A percentile compares a stretch with the other conserved stretches of the same genome.
Conservation (phyloP, 768 basidiomycete species). For the Phaffia australis region DNA sequence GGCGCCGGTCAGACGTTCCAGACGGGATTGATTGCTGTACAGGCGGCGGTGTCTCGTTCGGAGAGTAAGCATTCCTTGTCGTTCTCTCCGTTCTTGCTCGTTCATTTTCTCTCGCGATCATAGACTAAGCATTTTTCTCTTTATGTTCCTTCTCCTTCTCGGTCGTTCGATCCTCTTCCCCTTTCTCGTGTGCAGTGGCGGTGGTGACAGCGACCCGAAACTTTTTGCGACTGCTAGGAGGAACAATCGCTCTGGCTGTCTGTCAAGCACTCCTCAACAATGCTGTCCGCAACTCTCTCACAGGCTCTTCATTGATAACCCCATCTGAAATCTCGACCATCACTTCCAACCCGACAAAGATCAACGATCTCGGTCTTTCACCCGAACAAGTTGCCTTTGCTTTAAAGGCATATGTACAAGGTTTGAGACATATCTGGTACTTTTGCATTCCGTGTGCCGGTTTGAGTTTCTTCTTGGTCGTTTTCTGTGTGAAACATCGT, state of each 20-base stretch:
- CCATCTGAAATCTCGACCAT: conserved; percentile 23
- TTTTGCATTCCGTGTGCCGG: conserved; percentile 51
- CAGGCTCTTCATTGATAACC: conserved; percentile 44
- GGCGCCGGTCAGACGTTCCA: conserved; percentile 45
- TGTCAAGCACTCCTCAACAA: conserved; percentile 50
- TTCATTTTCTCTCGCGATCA: background rate
- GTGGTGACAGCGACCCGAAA: conserved; percentile 10
- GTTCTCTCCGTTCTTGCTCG: background rate
- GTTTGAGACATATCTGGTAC: conserved; percentile 53
- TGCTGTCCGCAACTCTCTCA: conserved; percentile 27
- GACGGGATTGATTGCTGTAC: background rate
- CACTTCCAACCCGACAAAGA: conserved; percentile 25
- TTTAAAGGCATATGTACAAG: conserved; percentile 48
- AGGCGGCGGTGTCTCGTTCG: background rate
- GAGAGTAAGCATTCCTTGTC: conserved; percentile 37
- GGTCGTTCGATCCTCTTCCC: no score
- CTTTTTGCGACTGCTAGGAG: conserved; percentile 59
- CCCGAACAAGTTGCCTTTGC: conserved; percentile 40
- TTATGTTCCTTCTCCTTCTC: background rate
- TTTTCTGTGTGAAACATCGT: conserved; percentile 53
- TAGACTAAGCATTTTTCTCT: background rate
- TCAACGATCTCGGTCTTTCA: conserved; percentile 39
- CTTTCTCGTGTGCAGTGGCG: background rate
- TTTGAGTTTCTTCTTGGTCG: conserved; percentile 47
- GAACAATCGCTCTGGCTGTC: conserved; percentile 56